Evolutionary conservation across 257 asterid species (phyloP).

Genomic region (Leptodermis oblonga): DNA sequence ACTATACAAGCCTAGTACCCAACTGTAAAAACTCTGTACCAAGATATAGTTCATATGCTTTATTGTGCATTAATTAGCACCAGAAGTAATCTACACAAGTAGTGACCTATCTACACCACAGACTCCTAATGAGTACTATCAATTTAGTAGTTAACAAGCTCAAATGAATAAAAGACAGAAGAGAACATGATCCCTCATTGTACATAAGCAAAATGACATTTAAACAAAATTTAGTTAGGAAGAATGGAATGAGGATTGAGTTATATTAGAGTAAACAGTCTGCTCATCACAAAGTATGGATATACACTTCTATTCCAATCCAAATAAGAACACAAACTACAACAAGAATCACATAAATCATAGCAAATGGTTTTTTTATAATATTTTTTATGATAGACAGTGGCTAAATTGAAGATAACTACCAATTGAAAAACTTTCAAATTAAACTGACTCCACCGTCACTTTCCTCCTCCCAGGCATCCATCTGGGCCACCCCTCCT

Average conservation of each 20-base stretch:
- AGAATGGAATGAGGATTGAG: conserved; percentile 63
- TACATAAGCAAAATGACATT: too few species aligned
- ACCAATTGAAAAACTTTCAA: neutral
- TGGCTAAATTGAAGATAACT: neutral
- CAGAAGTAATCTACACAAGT: neutral
- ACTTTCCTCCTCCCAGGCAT: too few species aligned
- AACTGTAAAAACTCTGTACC: neutral
- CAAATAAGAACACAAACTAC: neutral
- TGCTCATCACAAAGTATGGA: neutral
- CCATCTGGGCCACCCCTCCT: neutral
- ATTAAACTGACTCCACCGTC: too few species aligned
- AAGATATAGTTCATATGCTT: neutral
- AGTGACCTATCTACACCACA: neutral
- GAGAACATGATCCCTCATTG: neutral
- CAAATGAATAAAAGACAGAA: neutral
- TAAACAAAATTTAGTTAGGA: conserved; percentile 33
- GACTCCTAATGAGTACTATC: too few species aligned
- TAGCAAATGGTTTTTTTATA: conserved; percentile 7
- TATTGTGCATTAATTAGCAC: neutral
- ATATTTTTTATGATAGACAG: conserved; percentile 17
- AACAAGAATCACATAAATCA: neutral
- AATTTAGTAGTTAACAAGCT: neutral
- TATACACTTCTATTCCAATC: neutral
- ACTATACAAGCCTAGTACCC: neutral
- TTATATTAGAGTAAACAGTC: conserved; percentile 24